Evolutionary conservation across 305 asterid genomes (phyloP).

Genomic region (Fraxinus nigra): DNA sequence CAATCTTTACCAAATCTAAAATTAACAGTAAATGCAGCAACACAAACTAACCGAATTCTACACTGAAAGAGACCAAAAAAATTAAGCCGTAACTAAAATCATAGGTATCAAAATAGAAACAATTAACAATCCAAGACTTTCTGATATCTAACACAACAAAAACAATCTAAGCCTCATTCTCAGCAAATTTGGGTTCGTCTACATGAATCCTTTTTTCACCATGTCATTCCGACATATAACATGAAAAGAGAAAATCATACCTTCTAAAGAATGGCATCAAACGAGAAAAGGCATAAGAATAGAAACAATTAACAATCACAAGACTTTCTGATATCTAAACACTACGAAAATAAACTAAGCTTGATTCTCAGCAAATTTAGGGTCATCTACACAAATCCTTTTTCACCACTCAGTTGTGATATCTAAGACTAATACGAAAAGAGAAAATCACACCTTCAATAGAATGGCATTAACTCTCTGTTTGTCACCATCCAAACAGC

Average conservation of each 20-base stretch:
- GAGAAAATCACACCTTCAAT: background rate
- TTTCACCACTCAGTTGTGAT: background rate
- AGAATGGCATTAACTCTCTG: background rate
- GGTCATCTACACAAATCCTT: background rate
- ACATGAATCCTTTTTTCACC: background rate
- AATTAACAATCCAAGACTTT: too few species aligned
- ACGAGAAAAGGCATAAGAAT: too few species aligned
- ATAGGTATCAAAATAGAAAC: too few species aligned
- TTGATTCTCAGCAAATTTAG: background rate
- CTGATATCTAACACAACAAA: background rate
- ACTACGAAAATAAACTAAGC: background rate
- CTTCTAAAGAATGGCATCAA: background rate
- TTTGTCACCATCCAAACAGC: background rate
- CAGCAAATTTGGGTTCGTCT: background rate
- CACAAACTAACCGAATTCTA: too few species aligned
- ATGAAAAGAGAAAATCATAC: background rate
- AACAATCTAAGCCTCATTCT: background rate
- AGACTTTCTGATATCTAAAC: background rate
- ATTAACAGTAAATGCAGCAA: too few species aligned
- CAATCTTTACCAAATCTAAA: background rate
- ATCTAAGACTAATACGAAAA: background rate
- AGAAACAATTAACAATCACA: background rate
- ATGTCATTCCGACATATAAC: background rate
- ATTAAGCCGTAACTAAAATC: too few species aligned
- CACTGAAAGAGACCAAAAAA: too few species aligned